Evolutionary conservation across 2,329 filamentous ascomycete genomes (phyloP), one percentile per base, ranked within the genome.

Genomic region (Pseudocercospora fijiensis): DNA sequence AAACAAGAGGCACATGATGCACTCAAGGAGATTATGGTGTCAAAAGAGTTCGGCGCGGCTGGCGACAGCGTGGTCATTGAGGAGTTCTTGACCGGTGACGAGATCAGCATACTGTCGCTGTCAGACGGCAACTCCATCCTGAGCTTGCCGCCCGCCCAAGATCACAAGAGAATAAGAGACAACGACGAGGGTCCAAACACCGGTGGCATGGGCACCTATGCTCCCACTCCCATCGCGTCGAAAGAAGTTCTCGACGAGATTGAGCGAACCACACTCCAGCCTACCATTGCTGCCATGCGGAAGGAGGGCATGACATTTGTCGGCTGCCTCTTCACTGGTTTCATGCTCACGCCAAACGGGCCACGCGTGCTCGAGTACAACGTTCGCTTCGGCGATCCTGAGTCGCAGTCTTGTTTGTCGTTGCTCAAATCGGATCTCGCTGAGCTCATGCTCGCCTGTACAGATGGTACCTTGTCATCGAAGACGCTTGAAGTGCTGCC

Each of bases 181-280:
- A 91, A 90, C 60, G 94, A 98, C 75, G 84, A 86, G 57, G 95
- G 95, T 1, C 91, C 92, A 41, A 98, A 98, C 80, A 98, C 95
- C 1, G 95, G 94, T 64, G 95, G 95, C 45, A 98, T 98, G 95
- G 95, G 95, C 58, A 96, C 92, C 75, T 98, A 98, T 78, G 92
- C 93, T 16, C 96, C 93, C 1, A 90, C 82, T 10, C 76, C 72
- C 1, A 70, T 76, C 26, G 81, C 81, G 16, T 80, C 78, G 0
- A 70, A 71, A 58, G 86, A 89, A 65, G 82, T 96, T n/a, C 84
- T 95, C 18, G 88, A 88, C 18, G 84, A 88, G 65, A 87, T 99
- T 65, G 89, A 97, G 75, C 83, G 84, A 61, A 90, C 90, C 33
- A 89, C 97, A 60, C 85, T 98, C n/a, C 87, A 92, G 76, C 93